Evolutionary conservation across 2,329 filamentous ascomycete species (phyloP).

Genomic region (Fusarium sp.): DNA sequence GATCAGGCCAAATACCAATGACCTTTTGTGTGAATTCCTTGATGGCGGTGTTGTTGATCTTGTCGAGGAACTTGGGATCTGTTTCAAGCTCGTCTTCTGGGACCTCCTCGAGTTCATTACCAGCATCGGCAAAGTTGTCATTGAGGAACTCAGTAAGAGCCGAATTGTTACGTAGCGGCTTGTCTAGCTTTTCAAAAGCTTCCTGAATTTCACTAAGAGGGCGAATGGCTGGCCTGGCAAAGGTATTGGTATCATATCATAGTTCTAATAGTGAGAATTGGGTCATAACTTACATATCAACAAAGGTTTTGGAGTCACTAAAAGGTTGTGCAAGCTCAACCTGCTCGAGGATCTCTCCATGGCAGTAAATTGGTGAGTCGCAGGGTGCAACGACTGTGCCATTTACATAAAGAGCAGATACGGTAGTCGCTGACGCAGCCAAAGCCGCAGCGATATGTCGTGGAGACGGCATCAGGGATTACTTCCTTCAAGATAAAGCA

Average conservation of each 20-base stretch:
- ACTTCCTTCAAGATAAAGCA: neutral
- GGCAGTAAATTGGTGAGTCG: slow-evolving; percentile 76
- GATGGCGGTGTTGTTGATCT: slow-evolving; percentile 68
- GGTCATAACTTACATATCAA: slow-evolving; percentile 68
- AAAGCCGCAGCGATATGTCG: slow-evolving; percentile 46
- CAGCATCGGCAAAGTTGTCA: slow-evolving; percentile 73
- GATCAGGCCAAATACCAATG: slow-evolving; percentile 76
- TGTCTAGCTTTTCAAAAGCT: slow-evolving; percentile 69
- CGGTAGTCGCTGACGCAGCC: slow-evolving; percentile 46
- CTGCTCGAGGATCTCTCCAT: slow-evolving; percentile 71
- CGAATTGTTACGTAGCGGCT: slow-evolving; percentile 73
- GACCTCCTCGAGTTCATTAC: slow-evolving; percentile 70
- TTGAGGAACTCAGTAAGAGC: slow-evolving; percentile 71
- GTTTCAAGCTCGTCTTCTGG: slow-evolving; percentile 64
- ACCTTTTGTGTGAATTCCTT: slow-evolving; percentile 72
- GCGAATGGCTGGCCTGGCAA: slow-evolving; percentile 67
- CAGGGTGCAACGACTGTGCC: slow-evolving; percentile 73
- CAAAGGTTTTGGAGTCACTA: slow-evolving; percentile 77
- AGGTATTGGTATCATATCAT: slow-evolving; percentile 26
- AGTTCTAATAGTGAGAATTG: neutral
- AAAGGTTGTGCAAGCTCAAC: slow-evolving; percentile 75
- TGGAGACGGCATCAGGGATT: slow-evolving; percentile 44
- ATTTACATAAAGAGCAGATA: slow-evolving; percentile 67
- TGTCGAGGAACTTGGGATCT: slow-evolving; percentile 68
- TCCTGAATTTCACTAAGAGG: slow-evolving; percentile 70